phyloP scores from a whole-genome alignment of 192 early-diverging fungal genomes.

The Linnemannia exigua region DNA sequence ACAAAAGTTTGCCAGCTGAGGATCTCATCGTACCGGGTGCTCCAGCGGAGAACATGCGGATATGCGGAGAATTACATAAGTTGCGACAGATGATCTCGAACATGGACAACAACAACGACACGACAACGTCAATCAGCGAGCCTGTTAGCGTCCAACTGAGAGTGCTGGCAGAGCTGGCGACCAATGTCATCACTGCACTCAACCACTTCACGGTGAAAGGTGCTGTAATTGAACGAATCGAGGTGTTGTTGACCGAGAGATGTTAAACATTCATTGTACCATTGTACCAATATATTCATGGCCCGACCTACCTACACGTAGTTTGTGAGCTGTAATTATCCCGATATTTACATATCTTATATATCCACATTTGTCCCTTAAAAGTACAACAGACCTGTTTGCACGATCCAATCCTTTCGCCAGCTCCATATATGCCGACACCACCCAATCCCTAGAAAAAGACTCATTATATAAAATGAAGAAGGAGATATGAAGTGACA shows the following conservation, averaged over 20 bases:
- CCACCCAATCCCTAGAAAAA: no score
- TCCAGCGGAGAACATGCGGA: not conserved
- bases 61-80: not conserved
- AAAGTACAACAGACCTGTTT: no score
- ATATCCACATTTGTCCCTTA: no score
- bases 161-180: conserved; percentile 2
- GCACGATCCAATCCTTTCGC: no score
- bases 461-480: no score
- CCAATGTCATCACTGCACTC: conserved; percentile 9
- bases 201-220: conserved; percentile 14
- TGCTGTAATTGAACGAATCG: conserved; percentile 11
- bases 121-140: not conserved
- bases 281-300: not conserved
- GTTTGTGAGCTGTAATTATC: conserved; percentile 15
- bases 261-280: not conserved
- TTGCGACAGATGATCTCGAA: conserved; percentile 2
- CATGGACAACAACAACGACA: not conserved
- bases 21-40: not conserved
- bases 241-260: conserved; percentile 18
- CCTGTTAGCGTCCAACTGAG: conserved; percentile 5
- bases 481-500: no score
- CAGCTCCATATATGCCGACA: no score
- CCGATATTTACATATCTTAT: not conserved
- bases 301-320: not conserved
- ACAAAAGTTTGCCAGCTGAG: not conserved